Evolutionary conservation across 2,329 filamentous ascomycete species (phyloP).

Genomic region (Phoma sp.): DNA sequence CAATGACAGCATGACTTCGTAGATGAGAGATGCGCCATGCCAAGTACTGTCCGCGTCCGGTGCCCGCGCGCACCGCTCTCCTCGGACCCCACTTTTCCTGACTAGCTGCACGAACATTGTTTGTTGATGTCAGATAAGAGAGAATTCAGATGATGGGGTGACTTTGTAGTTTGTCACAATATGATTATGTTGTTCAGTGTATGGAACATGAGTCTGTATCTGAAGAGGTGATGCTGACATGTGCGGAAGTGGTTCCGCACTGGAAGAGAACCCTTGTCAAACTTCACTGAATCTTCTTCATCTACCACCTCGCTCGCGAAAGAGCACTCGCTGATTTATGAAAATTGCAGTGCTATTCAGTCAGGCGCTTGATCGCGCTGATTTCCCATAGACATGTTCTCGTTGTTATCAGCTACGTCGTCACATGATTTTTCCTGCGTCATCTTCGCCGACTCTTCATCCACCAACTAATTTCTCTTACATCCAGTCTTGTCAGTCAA

Average conservation of each 20-base stretch:
- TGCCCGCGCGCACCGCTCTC: constrained; percentile 9
- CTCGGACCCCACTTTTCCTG: constrained; percentile 1
- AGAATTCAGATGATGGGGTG: too few relatives aligned
- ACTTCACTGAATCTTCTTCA: neutral
- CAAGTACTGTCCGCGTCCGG: constrained; percentile 1
- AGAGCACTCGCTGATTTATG: too few relatives aligned
- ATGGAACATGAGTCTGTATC: neutral
- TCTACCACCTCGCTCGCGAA: too few relatives aligned
- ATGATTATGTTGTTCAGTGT: neutral
- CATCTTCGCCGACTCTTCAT: neutral
- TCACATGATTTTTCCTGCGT: too few relatives aligned
- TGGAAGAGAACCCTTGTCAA: neutral
- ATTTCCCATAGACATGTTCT: too few relatives aligned
- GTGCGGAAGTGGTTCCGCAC: neutral
- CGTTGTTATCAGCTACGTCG: too few relatives aligned
- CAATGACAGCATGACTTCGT: constrained; percentile 5
- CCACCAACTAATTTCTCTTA: constrained; percentile 18
- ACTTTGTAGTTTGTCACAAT: neutral
- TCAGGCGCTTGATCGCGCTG: too few relatives aligned
- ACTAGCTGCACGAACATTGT: too few relatives aligned
- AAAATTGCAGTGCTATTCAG: too few relatives aligned
- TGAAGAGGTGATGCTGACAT: neutral
- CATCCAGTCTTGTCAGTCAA: constrained; percentile 42
- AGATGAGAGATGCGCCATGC: constrained; percentile 7
- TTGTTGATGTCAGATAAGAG: too few relatives aligned